Conservation (phyloP, 2,329 filamentous ascomycete species). For the Aspergillus ochraceoroseus region DNA sequence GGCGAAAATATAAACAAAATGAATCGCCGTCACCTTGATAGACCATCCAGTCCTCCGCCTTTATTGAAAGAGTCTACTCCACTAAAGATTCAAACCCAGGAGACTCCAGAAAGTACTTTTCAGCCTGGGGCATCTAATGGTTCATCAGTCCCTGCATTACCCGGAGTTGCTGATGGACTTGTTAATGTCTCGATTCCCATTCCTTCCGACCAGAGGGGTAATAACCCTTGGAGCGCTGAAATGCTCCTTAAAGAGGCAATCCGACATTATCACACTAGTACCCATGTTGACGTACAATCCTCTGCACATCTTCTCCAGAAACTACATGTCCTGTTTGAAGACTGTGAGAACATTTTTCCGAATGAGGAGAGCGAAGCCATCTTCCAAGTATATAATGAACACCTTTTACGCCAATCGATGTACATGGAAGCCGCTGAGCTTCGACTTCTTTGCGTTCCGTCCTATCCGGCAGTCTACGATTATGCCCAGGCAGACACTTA, state of each 20-base stretch:
- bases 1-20: slow-evolving; percentile 25
- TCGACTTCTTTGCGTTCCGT: slow-evolving; percentile 52
- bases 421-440: slow-evolving; percentile 50
- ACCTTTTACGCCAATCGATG: slow-evolving; percentile 47
- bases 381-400: slow-evolving; percentile 54
- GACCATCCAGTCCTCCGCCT: slow-evolving; percentile 38
- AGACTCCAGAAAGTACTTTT: slow-evolving; percentile 6
- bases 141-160: slow-evolving; percentile 9
- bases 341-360: slow-evolving; percentile 38
- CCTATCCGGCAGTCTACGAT: slow-evolving; percentile 55
- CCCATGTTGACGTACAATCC: slow-evolving; percentile 39
- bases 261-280: slow-evolving; percentile 38
- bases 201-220: slow-evolving; percentile 26
- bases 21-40: slow-evolving; percentile 41
- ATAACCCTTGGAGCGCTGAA: slow-evolving; percentile 41
- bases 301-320: slow-evolving; percentile 42
- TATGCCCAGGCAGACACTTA: slow-evolving; percentile 52
- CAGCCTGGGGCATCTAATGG: not conserved
- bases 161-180: slow-evolving; percentile 21
- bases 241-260: slow-evolving; percentile 39
- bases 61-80: slow-evolving; percentile 37
- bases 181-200: slow-evolving; percentile 31
- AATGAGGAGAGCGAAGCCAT: slow-evolving; percentile 52
- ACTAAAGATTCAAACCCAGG: slow-evolving; percentile 17
- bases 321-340: slow-evolving; percentile 37